These are phyloP conservation scores for Trichoderma harzianum DNA, from an alignment of 2,329 filamentous ascomycete genomes.

Conservation along the genomic window DNA sequence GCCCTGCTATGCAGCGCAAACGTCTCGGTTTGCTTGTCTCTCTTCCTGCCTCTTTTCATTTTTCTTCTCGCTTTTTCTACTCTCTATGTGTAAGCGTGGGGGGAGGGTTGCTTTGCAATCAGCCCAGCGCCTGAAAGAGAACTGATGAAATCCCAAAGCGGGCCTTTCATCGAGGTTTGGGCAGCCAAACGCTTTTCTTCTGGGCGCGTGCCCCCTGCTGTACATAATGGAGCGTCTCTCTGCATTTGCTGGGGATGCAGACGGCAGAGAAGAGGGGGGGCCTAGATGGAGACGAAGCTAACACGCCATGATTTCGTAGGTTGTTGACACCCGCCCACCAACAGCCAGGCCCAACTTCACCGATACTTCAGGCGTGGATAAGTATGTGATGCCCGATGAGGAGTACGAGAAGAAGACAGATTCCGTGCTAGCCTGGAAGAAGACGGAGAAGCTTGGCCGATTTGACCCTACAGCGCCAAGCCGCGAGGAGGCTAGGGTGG, in stretches of 20 bases:
- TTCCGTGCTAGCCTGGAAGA: slow-evolving; percentile 94
- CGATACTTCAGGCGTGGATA: slow-evolving; percentile 77
- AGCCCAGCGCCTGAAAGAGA: neutral
- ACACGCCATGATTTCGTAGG: slow-evolving; percentile 47
- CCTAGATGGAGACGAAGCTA: slow-evolving; percentile 25
- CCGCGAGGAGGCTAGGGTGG: slow-evolving; percentile 68
- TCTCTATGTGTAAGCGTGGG: neutral
- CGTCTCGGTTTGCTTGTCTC: slow-evolving; percentile 18
- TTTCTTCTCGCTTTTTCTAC: neutral
- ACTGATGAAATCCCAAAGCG: slow-evolving; percentile 12
- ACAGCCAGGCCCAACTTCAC: slow-evolving; percentile 74
- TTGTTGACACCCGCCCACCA: slow-evolving; percentile 74
- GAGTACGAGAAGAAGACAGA: slow-evolving; percentile 85
- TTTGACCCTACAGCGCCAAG: slow-evolving; percentile 83
- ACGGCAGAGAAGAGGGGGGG: slow-evolving; percentile 6
- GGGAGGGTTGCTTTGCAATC: neutral
- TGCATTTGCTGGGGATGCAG: slow-evolving; percentile 14
- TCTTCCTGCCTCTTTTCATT: neutral
- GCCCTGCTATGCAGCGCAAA: slow-evolving; percentile 15
- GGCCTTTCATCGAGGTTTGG: slow-evolving; percentile 4
- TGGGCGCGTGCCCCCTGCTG: neutral
- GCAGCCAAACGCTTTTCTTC: slow-evolving; percentile 14
- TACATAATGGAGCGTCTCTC: neutral
- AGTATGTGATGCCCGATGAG: slow-evolving; percentile 81
- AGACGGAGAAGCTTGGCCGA: slow-evolving; percentile 87